Conservation (phyloP, 1,284 basidiomycete genomes). For the Rhodofomes roseus region DNA sequence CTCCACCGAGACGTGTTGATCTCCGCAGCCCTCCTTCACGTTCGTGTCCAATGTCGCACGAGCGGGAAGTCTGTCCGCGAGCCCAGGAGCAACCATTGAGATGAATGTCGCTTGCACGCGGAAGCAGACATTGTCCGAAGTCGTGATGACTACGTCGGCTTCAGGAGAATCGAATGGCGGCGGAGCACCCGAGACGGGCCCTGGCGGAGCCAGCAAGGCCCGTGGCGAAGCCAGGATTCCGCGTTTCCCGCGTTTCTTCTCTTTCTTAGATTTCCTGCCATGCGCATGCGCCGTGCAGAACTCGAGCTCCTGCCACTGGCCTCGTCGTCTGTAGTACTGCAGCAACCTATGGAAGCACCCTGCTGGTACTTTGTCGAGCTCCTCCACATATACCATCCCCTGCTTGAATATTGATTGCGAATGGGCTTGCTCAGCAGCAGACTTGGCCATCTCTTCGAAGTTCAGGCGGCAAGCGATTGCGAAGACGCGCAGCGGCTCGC, state of each 20-base stretch:
- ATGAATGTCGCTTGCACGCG: neutral
- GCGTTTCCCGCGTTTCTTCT: neutral
- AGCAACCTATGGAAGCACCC: conserved; percentile 9
- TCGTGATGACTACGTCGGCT: neutral
- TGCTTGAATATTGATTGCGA: neutral
- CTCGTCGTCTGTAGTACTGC: neutral
- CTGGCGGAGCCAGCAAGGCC: too few species aligned
- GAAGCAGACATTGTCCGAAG: neutral
- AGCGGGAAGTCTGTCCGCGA: neutral
- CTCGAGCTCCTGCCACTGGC: neutral
- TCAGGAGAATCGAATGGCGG: neutral
- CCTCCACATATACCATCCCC: conserved; percentile 1
- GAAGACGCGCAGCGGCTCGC: neutral
- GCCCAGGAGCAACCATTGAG: neutral
- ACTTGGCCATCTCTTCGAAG: neutral
- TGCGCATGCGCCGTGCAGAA: neutral
- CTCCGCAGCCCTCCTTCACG: too few species aligned
- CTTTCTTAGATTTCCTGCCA: neutral
- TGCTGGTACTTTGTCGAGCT: conserved; percentile 10
- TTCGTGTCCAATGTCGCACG: neutral
- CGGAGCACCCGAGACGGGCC: neutral
- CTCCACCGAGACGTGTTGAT: neutral
- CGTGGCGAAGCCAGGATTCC: too few species aligned
- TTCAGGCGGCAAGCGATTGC: neutral
- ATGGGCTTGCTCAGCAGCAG: neutral